A percentile compares a stretch with the other conserved stretches of the same genome.
Conservation (phyloP, 2,329 filamentous ascomycete genomes). For the Sclerotinia trifoliorum region DNA sequence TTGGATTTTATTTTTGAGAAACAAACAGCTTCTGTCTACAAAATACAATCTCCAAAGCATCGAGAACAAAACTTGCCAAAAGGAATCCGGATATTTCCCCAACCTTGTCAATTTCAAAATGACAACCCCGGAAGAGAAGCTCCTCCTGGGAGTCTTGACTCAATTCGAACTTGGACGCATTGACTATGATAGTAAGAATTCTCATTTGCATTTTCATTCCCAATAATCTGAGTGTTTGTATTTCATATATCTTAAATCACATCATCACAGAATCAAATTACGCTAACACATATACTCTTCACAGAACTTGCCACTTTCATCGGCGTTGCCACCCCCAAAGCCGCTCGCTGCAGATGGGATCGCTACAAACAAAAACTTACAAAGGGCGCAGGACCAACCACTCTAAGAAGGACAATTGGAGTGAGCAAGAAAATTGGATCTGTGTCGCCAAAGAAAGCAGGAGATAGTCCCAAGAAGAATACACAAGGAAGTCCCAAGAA, state of each 20-base stretch:
- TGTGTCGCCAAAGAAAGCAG: background rate
- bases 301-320: background rate
- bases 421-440: background rate
- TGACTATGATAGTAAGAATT: background rate
- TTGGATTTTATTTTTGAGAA: too few species aligned
- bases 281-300: background rate
- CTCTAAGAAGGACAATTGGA: background rate
- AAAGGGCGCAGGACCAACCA: background rate
- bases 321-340: background rate
- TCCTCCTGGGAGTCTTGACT: background rate
- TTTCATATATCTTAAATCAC: background rate
- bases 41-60: background rate
- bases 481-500: background rate
- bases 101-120: background rate
- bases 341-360: constrained; percentile 11
- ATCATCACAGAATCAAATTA: background rate
- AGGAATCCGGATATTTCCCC: background rate
- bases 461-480: background rate
- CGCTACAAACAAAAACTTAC: background rate
- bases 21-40: background rate
- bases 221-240: background rate
- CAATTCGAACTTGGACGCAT: background rate
- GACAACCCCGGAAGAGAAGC: background rate
- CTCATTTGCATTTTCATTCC: background rate
- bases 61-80: background rate